These are phyloP conservation scores for Vitis hybrid DNA, from an alignment of 177 flowering plant species.

Conservation along the genomic window DNA sequence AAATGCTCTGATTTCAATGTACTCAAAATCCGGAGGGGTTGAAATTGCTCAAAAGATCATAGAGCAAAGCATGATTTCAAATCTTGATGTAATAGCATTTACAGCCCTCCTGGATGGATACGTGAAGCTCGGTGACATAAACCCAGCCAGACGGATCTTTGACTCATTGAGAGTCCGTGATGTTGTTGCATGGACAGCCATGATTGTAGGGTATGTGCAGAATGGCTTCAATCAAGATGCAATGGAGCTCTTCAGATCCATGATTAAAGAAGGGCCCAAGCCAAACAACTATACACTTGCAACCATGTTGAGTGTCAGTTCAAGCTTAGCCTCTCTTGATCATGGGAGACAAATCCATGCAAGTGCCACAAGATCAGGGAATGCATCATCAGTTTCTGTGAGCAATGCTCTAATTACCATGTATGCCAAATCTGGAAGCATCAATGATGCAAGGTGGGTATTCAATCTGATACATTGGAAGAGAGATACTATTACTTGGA, in stretches of 20 bases:
- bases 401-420: conserved; percentile 59
- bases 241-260: conserved; percentile 46
- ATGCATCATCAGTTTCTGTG: conserved; percentile 50
- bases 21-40: conserved; percentile 57
- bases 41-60: conserved; percentile 43
- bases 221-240: conserved; percentile 54
- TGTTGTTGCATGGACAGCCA: conserved; percentile 79
- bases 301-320: conserved; percentile 54
- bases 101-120: conserved; percentile 66
- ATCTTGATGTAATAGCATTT: conserved; percentile 48
- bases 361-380: conserved; percentile 45
- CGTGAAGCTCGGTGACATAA: conserved; percentile 53
- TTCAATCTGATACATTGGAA: conserved; percentile 30
- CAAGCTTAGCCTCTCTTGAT: conserved; percentile 52
- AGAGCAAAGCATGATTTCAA: conserved; percentile 22
- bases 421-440: conserved; percentile 67
- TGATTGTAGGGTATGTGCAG: conserved; percentile 70
- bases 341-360: conserved; percentile 71
- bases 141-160: conserved; percentile 54
- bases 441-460: conserved; percentile 38
- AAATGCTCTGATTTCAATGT: conserved; percentile 70
- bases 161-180: conserved; percentile 45
- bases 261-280: conserved; percentile 52
- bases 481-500: conserved; percentile 65
- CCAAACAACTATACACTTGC: conserved; percentile 66